phyloP scores from a whole-genome alignment of 768 basidiomycete species.

The Hydnomerulius pinastri region DNA sequence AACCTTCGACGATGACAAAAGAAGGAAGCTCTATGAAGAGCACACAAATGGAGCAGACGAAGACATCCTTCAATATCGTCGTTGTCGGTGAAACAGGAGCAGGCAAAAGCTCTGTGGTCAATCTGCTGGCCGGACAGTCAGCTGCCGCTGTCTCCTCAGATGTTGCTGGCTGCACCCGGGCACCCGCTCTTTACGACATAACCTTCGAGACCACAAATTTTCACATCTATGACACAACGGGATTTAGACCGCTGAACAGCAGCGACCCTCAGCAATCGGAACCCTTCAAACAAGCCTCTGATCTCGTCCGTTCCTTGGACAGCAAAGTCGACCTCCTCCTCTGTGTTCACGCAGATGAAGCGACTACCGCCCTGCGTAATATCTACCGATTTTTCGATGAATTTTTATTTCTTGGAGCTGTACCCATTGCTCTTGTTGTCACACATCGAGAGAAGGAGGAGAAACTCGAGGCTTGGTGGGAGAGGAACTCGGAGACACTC shows the following conservation, averaged over 20 bases:
- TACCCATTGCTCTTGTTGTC: slow-evolving; percentile 34
- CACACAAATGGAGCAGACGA: too few species aligned
- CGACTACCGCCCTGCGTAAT: slow-evolving; percentile 1
- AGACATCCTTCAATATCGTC: slow-evolving; percentile 5
- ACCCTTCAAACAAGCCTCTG: slow-evolving; percentile 17
- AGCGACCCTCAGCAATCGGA: not conserved
- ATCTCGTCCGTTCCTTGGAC: slow-evolving; percentile 27
- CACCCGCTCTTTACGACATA: slow-evolving; percentile 6
- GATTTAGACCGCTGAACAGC: slow-evolving; percentile 14
- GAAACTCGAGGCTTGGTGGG: slow-evolving; percentile 25
- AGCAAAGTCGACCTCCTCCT: slow-evolving; percentile 21
- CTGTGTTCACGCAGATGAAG: slow-evolving; percentile 2
- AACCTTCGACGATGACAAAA: too few species aligned
- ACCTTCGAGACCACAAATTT: slow-evolving; percentile 4
- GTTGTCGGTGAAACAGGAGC: slow-evolving; percentile 12
- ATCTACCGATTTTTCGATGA: slow-evolving; percentile 27
- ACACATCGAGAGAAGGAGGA: slow-evolving; percentile 32
- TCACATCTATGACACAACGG: slow-evolving; percentile 11
- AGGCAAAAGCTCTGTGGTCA: slow-evolving; percentile 38
- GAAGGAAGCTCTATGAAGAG: too few species aligned
- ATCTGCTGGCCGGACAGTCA: slow-evolving; percentile 28
- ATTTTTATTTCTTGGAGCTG: slow-evolving; percentile 33
- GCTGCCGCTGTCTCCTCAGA: slow-evolving; percentile 24
- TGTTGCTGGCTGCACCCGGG: slow-evolving; percentile 31
- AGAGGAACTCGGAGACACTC: slow-evolving; percentile 19